These are phyloP conservation scores for Actinomortierella ambigua DNA, from an alignment of 371 early-diverging fungal genomes.

Conservation along the genomic window DNA sequence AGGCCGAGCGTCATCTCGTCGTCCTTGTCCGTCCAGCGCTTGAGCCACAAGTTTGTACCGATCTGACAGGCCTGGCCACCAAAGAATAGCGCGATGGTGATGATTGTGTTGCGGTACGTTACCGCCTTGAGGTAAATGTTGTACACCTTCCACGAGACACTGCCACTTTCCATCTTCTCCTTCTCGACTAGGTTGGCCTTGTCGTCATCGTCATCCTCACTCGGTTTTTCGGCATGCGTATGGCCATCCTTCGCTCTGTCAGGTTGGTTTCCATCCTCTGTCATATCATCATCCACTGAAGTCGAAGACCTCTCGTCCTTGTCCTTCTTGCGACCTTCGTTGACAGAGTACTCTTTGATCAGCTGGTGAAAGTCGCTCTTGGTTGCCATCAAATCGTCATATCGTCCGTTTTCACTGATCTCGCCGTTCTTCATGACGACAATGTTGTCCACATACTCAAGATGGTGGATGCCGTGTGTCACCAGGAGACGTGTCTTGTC, in stretches of 20 bases:
- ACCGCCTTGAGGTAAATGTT: conserved; percentile 59
- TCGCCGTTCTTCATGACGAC: conserved; percentile 73
- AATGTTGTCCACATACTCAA: conserved; percentile 69
- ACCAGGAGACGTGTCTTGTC: conserved; percentile 84
- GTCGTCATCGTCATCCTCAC: background rate
- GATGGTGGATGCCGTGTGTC: conserved; percentile 84
- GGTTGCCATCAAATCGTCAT: conserved; percentile 64
- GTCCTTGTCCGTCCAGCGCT: conserved; percentile 60
- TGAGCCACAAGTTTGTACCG: conserved; percentile 70
- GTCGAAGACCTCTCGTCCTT: background rate
- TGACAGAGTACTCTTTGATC: conserved; percentile 42
- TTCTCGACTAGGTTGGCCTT: conserved; percentile 54
- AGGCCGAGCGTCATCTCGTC: conserved; percentile 50
- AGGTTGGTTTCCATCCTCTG: too few species aligned
- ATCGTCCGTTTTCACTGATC: conserved; percentile 73
- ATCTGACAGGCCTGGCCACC: conserved; percentile 61
- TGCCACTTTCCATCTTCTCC: conserved; percentile 66
- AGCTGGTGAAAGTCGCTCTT: conserved; percentile 57
- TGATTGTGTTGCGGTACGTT: conserved; percentile 18
- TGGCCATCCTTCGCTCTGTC: background rate
- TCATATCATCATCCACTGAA: background rate
- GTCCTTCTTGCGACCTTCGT: conserved; percentile 12
- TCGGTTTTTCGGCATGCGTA: too few species aligned
- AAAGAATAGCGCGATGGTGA: conserved; percentile 15
- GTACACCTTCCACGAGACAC: conserved; percentile 60